A percentile compares a stretch with the other conserved stretches of the same genome.
Conservation (phyloP, 352 stramenopile genomes). For the Phytophthora foliorum region DNA sequence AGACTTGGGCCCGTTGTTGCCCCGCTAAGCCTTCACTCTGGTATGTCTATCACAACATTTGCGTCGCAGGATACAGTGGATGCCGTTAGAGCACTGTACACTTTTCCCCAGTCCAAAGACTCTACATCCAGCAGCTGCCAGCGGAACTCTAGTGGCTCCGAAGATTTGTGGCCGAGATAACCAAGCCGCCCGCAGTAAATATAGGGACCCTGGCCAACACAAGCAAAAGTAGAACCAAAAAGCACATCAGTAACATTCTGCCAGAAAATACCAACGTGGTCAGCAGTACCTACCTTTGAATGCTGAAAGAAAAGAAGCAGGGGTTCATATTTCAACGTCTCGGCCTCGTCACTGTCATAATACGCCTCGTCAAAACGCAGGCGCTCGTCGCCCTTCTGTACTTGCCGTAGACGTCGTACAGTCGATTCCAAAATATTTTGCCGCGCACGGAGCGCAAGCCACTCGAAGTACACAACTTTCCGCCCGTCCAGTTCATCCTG, state of each 20-base stretch:
- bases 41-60: too few relatives aligned
- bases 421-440: slow-evolving; percentile 19
- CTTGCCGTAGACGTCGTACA: slow-evolving; percentile 18
- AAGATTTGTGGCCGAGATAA: slow-evolving; percentile 38
- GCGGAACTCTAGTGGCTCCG: slow-evolving; percentile 50
- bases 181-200: slow-evolving; percentile 63
- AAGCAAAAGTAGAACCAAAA: not conserved
- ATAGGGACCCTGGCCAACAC: slow-evolving; percentile 37
- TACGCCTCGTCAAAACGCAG: slow-evolving; percentile 23
- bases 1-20: too few relatives aligned
- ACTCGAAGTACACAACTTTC: slow-evolving; percentile 27
- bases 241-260: not conserved
- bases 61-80: too few relatives aligned
- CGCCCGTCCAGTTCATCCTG: not conserved
- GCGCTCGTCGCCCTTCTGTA: slow-evolving; percentile 34
- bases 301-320: slow-evolving; percentile 1
- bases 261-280: not conserved
- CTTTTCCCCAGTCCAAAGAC: slow-evolving; percentile 10
- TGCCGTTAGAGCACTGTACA: not conserved
- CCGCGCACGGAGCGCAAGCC: not conserved
- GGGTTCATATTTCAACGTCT: slow-evolving; percentile 2
- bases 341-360: too few relatives aligned
- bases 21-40: too few relatives aligned
- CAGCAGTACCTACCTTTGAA: not conserved
- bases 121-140: slow-evolving; percentile 59